These are phyloP conservation scores for Pisolithus thermaeus DNA, from an alignment of 1,284 basidiomycete species.

Conservation along the genomic window DNA sequence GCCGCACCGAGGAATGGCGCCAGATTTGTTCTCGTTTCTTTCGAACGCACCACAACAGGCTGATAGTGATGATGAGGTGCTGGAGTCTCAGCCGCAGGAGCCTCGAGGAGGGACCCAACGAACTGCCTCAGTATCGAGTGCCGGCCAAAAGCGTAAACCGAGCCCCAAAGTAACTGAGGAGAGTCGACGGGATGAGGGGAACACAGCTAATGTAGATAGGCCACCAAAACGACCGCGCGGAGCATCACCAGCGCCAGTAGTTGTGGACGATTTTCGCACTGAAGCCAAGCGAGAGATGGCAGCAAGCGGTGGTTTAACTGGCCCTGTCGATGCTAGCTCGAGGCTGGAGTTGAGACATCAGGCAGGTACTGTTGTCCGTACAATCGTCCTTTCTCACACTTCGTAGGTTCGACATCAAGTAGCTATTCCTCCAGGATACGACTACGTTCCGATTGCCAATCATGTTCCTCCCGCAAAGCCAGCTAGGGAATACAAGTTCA, in stretches of 20 bases:
- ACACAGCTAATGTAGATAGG: conserved; percentile 13
- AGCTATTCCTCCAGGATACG: conserved; percentile 88
- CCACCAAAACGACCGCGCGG: conserved; percentile 18
- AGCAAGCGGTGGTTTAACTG: conserved; percentile 77
- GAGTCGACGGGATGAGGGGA: neutral
- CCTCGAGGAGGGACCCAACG: neutral
- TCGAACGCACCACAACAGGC: conserved; percentile 13
- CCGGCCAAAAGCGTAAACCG: conserved; percentile 21
- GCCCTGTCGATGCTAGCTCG: conserved; percentile 59
- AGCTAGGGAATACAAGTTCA: conserved; percentile 91
- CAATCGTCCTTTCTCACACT: conserved; percentile 5
- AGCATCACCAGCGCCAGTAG: conserved; percentile 58
- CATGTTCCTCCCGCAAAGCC: conserved; percentile 93
- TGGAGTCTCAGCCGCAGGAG: neutral
- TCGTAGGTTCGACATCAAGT: conserved; percentile 87
- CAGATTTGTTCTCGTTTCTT: conserved; percentile 27
- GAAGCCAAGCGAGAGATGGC: conserved; percentile 86
- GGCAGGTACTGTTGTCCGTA: conserved; percentile 34
- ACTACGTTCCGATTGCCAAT: conserved; percentile 86
- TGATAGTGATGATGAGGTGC: conserved; percentile 6
- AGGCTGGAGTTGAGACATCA: conserved; percentile 75
- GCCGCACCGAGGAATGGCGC: conserved; percentile 11
- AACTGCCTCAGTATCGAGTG: neutral
- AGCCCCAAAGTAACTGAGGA: conserved; percentile 5
- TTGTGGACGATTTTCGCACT: conserved; percentile 86